Percentiles rank a stretch among this genome's conserved stretches.
Evolutionary conservation across 441 rosid species (phyloP).

Genomic region (Syzygium syzygioides): DNA sequence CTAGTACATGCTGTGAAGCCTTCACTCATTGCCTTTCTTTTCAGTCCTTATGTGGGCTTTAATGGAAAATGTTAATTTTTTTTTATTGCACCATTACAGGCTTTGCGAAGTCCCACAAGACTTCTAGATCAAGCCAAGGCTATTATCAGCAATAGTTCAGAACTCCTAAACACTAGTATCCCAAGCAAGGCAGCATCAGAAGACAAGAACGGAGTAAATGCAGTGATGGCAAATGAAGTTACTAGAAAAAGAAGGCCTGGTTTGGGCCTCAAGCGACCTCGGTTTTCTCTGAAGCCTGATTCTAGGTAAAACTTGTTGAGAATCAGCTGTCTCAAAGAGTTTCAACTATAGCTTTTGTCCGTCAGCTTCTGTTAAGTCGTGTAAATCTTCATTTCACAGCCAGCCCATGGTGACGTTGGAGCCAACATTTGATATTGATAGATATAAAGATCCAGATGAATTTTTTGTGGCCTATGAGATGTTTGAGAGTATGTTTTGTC

Average conservation of each 20-base stretch:
- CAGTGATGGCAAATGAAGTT: constrained; percentile 22
- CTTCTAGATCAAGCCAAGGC: constrained; percentile 46
- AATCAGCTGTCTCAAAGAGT: neutral
- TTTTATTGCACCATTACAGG: constrained; percentile 29
- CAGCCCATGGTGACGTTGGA: constrained; percentile 32
- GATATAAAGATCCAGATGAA: constrained; percentile 59
- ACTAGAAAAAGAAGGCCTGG: constrained; percentile 64
- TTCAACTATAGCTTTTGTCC: neutral
- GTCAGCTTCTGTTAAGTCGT: neutral
- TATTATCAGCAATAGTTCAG: constrained; percentile 26
- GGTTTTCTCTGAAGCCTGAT: constrained; percentile 59
- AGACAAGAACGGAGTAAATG: constrained; percentile 12
- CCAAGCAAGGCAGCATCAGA: constrained; percentile 5
- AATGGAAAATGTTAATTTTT: neutral
- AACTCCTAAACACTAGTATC: constrained; percentile 13
- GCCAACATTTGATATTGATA: constrained; percentile 48
- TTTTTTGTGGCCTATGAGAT: constrained; percentile 61
- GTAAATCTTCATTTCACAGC: constrained; percentile 26
- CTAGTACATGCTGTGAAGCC: neutral
- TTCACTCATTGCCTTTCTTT: neutral
- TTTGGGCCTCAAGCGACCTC: constrained; percentile 52
- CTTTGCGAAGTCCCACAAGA: constrained; percentile 35
- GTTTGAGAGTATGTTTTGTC: constrained; percentile 42
- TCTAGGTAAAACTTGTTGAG: constrained; percentile 33
- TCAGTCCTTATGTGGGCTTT: neutral